These are phyloP conservation scores for Myxozyma vanderwaltii DNA, from an alignment of 805 yeast species.

Conservation along the genomic window DNA sequence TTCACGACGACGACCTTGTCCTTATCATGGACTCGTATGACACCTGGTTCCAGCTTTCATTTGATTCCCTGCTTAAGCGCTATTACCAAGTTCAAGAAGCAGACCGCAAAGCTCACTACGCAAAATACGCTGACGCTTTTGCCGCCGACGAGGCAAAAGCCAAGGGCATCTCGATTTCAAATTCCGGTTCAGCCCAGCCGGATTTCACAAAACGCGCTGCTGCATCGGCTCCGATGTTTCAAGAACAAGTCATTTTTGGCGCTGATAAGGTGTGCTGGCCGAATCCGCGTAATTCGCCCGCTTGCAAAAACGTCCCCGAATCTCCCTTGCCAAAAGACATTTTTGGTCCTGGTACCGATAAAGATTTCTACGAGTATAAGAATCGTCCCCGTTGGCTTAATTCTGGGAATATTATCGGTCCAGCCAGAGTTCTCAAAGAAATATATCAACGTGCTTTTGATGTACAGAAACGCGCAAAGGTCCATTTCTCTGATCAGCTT, in stretches of 20 bases:
- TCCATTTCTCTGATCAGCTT: slow-evolving; percentile 30
- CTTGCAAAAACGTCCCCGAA: slow-evolving; percentile 28
- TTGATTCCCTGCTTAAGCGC: slow-evolving; percentile 22
- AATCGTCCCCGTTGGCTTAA: slow-evolving; percentile 33
- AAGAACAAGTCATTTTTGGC: slow-evolving; percentile 27
- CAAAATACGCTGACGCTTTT: slow-evolving; percentile 7
- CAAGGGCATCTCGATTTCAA: slow-evolving; percentile 11
- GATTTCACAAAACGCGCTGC: slow-evolving; percentile 2
- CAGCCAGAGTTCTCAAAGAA: slow-evolving; percentile 18
- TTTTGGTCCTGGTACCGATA: slow-evolving; percentile 30
- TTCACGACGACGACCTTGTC: slow-evolving; percentile 32
- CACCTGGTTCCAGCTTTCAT: slow-evolving; percentile 34
- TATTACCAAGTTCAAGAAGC: slow-evolving; percentile 25
- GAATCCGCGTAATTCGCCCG: slow-evolving; percentile 19
- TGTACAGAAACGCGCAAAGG: slow-evolving; percentile 18
- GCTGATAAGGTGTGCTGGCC: slow-evolving; percentile 36
- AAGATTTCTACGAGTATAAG: slow-evolving; percentile 17
- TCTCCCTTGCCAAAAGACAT: slow-evolving; percentile 22
- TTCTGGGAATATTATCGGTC: slow-evolving; percentile 32
- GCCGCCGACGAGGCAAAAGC: slow-evolving; percentile 6
- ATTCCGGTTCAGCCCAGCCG: slow-evolving; percentile 8
- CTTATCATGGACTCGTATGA: slow-evolving; percentile 33
- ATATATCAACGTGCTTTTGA: slow-evolving; percentile 29
- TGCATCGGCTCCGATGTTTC: slow-evolving; percentile 10
- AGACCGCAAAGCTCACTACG: slow-evolving; percentile 20